phyloP scores from a whole-genome alignment of 352 stramenopile species.

The Phytopythium chamaehyphon region DNA sequence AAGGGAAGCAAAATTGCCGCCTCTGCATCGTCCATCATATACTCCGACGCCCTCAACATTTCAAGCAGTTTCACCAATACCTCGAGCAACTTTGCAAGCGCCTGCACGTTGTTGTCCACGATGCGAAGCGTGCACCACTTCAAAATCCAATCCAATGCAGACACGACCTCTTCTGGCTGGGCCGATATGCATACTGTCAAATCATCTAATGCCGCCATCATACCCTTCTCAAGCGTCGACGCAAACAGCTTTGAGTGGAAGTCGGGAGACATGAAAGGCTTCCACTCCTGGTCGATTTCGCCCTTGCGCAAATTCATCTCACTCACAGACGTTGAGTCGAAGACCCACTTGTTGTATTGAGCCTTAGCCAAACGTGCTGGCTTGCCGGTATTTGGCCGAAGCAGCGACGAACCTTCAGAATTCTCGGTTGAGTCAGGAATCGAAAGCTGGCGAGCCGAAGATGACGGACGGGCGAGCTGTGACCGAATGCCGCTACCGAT shows the following conservation, averaged over 20 bases:
- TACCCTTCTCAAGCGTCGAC: conserved; percentile 73
- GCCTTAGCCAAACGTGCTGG: conserved; percentile 49
- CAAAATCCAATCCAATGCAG: conserved; percentile 69
- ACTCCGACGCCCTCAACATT: conserved; percentile 58
- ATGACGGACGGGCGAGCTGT: conserved; percentile 16
- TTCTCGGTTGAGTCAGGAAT: conserved; percentile 16
- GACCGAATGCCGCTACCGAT: conserved; percentile 18
- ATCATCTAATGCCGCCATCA: conserved; percentile 75
- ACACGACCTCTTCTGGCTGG: conserved; percentile 64
- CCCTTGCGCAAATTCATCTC: conserved; percentile 68
- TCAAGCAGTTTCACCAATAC: conserved; percentile 80
- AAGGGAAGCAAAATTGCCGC: conserved; percentile 78
- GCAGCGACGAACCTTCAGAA: conserved; percentile 19
- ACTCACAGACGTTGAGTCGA: conserved; percentile 60
- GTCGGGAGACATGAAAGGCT: conserved; percentile 56
- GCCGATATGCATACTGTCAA: conserved; percentile 59
- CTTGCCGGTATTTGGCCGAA: conserved; percentile 73
- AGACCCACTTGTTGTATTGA: conserved; percentile 83
- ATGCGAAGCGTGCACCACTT: conserved; percentile 86
- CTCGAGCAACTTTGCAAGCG: conserved; percentile 76
- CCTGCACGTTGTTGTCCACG: conserved; percentile 88
- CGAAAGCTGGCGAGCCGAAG: neutral
- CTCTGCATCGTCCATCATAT: conserved; percentile 80
- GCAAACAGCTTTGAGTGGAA: conserved; percentile 82
- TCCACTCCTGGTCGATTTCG: conserved; percentile 79